Evolutionary conservation across 108 stramenopile genomes (phyloP).

Genomic region (Pseudonitzschia multiseries): DNA sequence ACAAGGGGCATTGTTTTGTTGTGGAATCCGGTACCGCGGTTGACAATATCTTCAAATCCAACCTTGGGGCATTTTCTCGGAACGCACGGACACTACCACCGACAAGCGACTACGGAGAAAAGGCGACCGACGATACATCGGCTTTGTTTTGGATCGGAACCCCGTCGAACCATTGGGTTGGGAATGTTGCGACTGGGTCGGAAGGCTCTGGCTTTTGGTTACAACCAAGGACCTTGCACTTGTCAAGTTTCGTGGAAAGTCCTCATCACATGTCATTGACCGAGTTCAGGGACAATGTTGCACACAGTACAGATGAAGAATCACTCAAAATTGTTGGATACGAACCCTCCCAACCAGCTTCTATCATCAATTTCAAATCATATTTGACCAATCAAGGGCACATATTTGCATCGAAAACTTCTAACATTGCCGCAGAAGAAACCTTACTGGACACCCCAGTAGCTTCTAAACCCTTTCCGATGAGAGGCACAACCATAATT

Average conservation of each 20-base stretch:
- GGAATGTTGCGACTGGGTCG: slow-evolving; percentile 38
- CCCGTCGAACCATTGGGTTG: slow-evolving; percentile 25
- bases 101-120: neutral
- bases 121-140: slow-evolving; percentile 22
- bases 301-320: slow-evolving; percentile 15
- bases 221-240: slow-evolving; percentile 9
- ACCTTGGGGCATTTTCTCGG: slow-evolving; percentile 32
- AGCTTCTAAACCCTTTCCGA: slow-evolving; percentile 8
- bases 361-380: slow-evolving; percentile 13
- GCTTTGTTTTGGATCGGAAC: slow-evolving; percentile 25
- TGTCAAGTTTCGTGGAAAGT: neutral
- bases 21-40: slow-evolving; percentile 36
- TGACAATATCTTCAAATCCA: slow-evolving; percentile 36
- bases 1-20: slow-evolving; percentile 44
- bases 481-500: slow-evolving; percentile 14
- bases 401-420: neutral
- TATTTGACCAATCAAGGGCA: slow-evolving; percentile 14
- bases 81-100: neutral
- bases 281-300: slow-evolving; percentile 8
- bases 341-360: neutral
- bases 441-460: neutral
- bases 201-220: slow-evolving; percentile 34
- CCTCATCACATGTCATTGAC: slow-evolving; percentile 13
- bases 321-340: slow-evolving; percentile 14
- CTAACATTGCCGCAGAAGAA: slow-evolving; percentile 4